Conservation (phyloP, 768 basidiomycete species). For the Kwoniella pini region DNA sequence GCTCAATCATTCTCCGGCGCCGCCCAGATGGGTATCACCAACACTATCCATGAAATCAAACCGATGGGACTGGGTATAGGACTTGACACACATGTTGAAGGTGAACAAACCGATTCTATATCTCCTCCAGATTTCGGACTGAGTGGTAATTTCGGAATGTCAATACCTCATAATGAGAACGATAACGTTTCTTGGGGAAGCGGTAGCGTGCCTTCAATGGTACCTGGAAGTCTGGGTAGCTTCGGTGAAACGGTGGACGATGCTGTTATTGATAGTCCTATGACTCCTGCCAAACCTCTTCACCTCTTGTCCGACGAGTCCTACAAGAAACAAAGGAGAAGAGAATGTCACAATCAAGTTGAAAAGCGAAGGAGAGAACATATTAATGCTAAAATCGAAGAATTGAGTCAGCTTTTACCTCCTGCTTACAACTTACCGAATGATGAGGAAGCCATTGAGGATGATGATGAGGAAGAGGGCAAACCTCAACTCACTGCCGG, state of each 20-base stretch:
- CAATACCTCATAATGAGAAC: constrained; percentile 20
- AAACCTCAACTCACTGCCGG: constrained; percentile 12
- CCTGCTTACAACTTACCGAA: constrained; percentile 25
- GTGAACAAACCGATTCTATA: constrained; percentile 27
- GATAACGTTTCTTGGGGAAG: constrained; percentile 11
- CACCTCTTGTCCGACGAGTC: constrained; percentile 22
- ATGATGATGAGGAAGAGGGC: constrained; percentile 28
- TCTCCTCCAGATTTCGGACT: constrained; percentile 23
- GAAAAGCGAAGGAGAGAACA: constrained; percentile 47
- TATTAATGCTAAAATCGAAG: constrained; percentile 48
- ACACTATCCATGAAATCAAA: constrained; percentile 17
- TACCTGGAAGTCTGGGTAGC: constrained; percentile 34
- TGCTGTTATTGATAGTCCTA: constrained; percentile 35
- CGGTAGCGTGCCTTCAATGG: constrained; percentile 24
- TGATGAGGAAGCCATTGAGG: constrained; percentile 30
- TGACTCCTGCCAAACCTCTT: constrained; percentile 30
- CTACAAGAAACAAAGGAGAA: constrained; percentile 36
- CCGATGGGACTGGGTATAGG: constrained; percentile 26
- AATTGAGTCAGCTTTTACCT: constrained; percentile 34
- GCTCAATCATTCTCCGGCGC: constrained; percentile 18
- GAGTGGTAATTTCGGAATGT: constrained; percentile 15
- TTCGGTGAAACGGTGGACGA: constrained; percentile 21
- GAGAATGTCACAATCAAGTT: constrained; percentile 49
- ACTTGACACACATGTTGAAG: constrained; percentile 36
- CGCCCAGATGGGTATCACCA: constrained; percentile 15